phyloP scores from a whole-genome alignment of 495 filamentous ascomycete genomes.

The Penicillium ucsense region DNA sequence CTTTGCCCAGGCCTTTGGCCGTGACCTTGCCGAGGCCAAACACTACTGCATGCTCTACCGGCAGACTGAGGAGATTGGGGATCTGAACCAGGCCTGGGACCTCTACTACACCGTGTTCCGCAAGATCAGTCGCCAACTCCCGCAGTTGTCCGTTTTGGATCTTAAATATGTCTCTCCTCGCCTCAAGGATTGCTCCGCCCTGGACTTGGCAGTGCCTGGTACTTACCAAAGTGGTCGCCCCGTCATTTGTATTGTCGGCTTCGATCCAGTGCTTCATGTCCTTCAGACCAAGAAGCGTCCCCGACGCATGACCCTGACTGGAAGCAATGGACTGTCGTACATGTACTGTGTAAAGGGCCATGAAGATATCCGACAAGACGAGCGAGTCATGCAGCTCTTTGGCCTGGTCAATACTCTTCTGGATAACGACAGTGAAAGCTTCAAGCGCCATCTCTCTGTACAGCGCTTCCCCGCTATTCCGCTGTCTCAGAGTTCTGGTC shows the following conservation, averaged over 20 bases:
- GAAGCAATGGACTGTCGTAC: slow-evolving; percentile 78
- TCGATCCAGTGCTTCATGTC: slow-evolving; percentile 80
- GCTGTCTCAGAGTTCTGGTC: slow-evolving; percentile 87
- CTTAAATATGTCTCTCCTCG: slow-evolving; percentile 93
- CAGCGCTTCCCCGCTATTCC: slow-evolving; percentile 92
- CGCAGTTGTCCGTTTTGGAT: slow-evolving; percentile 84
- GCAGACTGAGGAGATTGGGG: slow-evolving; percentile 75
- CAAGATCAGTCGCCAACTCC: slow-evolving; percentile 87
- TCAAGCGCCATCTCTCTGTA: slow-evolving; percentile 93
- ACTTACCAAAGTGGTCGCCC: slow-evolving; percentile 86
- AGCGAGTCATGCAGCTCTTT: slow-evolving; percentile 98
- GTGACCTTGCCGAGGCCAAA: slow-evolving; percentile 85
- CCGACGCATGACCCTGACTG: slow-evolving; percentile 76
- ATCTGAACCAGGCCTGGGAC: slow-evolving; percentile 97
- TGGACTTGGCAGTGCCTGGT: slow-evolving; percentile 87
- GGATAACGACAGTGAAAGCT: slow-evolving; percentile 83
- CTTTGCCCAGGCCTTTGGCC: slow-evolving; percentile 94
- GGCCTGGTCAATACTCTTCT: slow-evolving; percentile 92
- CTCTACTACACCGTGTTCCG: slow-evolving; percentile 97
- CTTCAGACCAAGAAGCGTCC: slow-evolving; percentile 96
- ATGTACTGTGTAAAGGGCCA: slow-evolving; percentile 90
- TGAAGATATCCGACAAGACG: slow-evolving; percentile 96
- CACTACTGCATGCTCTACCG: slow-evolving; percentile 94
- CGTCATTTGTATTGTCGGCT: slow-evolving; percentile 75
- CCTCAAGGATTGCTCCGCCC: slow-evolving; percentile 67